Percentiles rank a stretch among this genome's conserved stretches.
Conservation (phyloP, 2,329 filamentous ascomycete genomes). For the Pseudocercospora fijiensis region DNA sequence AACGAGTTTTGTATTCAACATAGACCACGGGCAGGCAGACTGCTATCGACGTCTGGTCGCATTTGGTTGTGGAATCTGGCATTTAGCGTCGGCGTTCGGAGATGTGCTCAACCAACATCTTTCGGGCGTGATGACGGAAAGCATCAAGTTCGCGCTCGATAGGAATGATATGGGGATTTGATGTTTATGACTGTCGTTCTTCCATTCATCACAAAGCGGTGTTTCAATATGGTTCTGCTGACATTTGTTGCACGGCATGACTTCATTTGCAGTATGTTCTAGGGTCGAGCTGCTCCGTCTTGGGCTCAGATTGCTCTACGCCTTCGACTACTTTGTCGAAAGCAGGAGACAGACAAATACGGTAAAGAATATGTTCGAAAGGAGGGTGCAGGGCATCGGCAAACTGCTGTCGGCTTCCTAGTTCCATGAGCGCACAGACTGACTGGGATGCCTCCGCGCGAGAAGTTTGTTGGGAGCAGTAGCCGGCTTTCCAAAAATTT, state of each 20-base stretch:
- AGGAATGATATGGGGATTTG: constrained; percentile 23
- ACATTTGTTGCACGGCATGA: neutral
- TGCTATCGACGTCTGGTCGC: constrained; percentile 10
- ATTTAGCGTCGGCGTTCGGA: constrained; percentile 34
- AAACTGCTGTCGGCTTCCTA: neutral
- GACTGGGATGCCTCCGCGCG: neutral
- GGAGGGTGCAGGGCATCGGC: neutral
- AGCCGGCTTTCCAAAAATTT: neutral
- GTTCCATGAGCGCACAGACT: neutral
- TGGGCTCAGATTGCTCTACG: too few species aligned
- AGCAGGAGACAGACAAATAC: too few species aligned
- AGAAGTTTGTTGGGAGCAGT: constrained; percentile 3
- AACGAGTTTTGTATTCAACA: constrained; percentile 30
- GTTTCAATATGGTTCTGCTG: neutral
- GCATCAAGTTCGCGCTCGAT: constrained; percentile 25
- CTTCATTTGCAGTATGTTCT: neutral
- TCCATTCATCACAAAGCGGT: neutral
- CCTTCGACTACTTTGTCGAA: too few species aligned
- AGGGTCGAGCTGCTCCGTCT: neutral
- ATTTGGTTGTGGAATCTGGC: constrained; percentile 23
- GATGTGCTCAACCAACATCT: constrained; percentile 33
- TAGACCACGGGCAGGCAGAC: constrained; percentile 28
- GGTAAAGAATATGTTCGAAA: too few species aligned
- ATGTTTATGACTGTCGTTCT: neutral
- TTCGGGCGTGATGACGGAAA: constrained; percentile 24